These are phyloP conservation scores for Aspergillus proliferans DNA, from an alignment of 2,329 filamentous ascomycete genomes.

Conservation along the genomic window DNA sequence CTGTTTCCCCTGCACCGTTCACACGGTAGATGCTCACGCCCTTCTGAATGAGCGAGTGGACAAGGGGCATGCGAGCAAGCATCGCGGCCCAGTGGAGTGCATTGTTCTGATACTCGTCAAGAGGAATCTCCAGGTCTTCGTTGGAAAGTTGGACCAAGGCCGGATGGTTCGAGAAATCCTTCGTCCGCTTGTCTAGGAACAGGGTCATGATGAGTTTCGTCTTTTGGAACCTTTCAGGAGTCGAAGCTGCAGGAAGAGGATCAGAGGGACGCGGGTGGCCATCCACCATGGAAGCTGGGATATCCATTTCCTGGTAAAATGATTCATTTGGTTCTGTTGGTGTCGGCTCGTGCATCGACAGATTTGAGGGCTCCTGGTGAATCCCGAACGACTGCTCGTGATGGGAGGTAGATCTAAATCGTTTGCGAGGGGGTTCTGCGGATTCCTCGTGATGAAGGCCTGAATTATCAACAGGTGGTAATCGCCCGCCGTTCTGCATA, in stretches of 20 bases:
- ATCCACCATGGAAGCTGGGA: conserved; percentile 23
- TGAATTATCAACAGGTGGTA: conserved; percentile 37
- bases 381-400: conserved; percentile 33
- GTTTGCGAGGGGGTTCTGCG: conserved; percentile 75
- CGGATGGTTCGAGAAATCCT: conserved; percentile 68
- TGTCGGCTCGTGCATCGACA: conserved; percentile 36
- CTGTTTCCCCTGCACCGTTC: conserved; percentile 84
- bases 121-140: conserved; percentile 81
- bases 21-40: conserved; percentile 84
- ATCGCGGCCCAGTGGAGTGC: conserved; percentile 96
- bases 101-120: conserved; percentile 78
- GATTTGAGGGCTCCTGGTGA: conserved; percentile 23
- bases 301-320: conserved; percentile 39
- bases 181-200: conserved; percentile 67
- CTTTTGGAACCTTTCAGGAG: conserved; percentile 67
- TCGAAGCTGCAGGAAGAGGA: conserved; percentile 46
- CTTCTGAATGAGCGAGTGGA: conserved; percentile 72
- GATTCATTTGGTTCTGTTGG: conserved; percentile 43
- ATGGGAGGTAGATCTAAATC: conserved; percentile 55
- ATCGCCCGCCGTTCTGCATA: conserved; percentile 52
- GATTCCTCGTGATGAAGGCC: conserved; percentile 47
- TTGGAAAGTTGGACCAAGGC: conserved; percentile 69
- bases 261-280: conserved; percentile 31
- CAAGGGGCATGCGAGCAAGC: conserved; percentile 73
- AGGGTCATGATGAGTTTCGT: conserved; percentile 75